Base-by-base conservation (phyloP, 106 monocot genomes). In the Narthecium ossifragum region DNA sequence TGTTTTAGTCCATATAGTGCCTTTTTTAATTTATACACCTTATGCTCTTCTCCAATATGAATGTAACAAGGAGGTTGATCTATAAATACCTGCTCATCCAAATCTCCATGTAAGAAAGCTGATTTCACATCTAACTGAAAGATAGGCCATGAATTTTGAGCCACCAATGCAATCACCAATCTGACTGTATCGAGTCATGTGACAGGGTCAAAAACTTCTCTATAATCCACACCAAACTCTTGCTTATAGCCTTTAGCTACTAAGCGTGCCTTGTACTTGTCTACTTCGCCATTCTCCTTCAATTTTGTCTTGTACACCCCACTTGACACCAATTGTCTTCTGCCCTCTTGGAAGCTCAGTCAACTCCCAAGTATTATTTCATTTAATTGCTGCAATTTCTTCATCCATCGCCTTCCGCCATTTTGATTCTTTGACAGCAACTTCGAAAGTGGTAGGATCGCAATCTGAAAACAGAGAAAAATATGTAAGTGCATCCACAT, bases 41-140 rank as follows among this genome's bases (percentile, higher is more conserved):
- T 53, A 6, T 61, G 15, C 8, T 61, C 46, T 15, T 59, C 26
- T 6, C 34, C 73, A 8, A 33, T 32, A 9, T 46, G 53, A 17
- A 60, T 5, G 46, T 40, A 66, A 18, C 59, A 31, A 59, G 30
- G 59, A 51, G 46, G 73, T 57, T 73, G 63, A 18, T 59, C 31
- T 15, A 73, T 27, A 64, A 46, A 64, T 37, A 65, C 48, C 9
- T 72, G 31, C 14, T 57, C 57, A 3, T 57, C 28, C 15, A 58
- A 21, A 21, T 58, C 13, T 38, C 51, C 53, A 59, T 73, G 21
- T 13, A 60, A 33, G 31, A 59, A 73, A 13, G 46, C 13, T 12
- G 31, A 59, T 59, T 73, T 73, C 12, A 65, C 64, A 72, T 64
- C 58, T 7, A 64, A 8, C 28, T 72, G 36, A 15, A 47, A 29